Percentiles rank a stretch among this genome's conserved stretches.
Evolutionary conservation across 805 yeast genomes (phyloP).

Genomic region (Pichia nanzhaoensis): DNA sequence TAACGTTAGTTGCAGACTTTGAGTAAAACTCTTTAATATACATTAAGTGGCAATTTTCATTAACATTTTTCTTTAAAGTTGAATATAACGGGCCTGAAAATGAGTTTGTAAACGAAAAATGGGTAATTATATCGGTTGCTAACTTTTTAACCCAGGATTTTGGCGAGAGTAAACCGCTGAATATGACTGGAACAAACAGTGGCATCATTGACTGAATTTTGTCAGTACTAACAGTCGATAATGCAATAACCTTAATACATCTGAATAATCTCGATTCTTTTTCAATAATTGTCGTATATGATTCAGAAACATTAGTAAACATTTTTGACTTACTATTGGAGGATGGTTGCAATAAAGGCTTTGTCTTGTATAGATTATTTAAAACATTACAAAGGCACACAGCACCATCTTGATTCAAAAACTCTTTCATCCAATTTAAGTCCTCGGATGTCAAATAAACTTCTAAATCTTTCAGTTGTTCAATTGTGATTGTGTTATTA

Average conservation of each 20-base stretch:
- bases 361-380: constrained; percentile 30
- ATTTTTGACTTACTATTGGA: constrained; percentile 5
- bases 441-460: constrained; percentile 85
- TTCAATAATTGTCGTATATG: constrained; percentile 36
- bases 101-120: constrained; percentile 37
- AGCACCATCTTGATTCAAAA: constrained; percentile 83
- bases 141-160: constrained; percentile 72
- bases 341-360: constrained; percentile 15
- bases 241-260: constrained; percentile 75
- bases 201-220: constrained; percentile 46
- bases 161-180: constrained; percentile 74
- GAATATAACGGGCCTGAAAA: constrained; percentile 17
- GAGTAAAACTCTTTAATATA: constrained; percentile 25
- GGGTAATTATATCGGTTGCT: constrained; percentile 69
- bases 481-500: constrained; percentile 58
- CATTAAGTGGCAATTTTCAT: constrained; percentile 30
- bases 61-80: constrained; percentile 25
- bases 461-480: constrained; percentile 77
- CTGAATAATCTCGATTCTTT: constrained; percentile 73
- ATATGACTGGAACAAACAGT: constrained; percentile 57
- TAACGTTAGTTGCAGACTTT: constrained; percentile 13
- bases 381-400: constrained; percentile 76
- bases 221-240: constrained; percentile 63
- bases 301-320: constrained; percentile 29
- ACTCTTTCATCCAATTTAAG: constrained; percentile 71